Evolutionary conservation across 768 basidiomycete species (phyloP), one percentile per base, ranked within the genome.

Genomic region (Pisolithus albus): DNA sequence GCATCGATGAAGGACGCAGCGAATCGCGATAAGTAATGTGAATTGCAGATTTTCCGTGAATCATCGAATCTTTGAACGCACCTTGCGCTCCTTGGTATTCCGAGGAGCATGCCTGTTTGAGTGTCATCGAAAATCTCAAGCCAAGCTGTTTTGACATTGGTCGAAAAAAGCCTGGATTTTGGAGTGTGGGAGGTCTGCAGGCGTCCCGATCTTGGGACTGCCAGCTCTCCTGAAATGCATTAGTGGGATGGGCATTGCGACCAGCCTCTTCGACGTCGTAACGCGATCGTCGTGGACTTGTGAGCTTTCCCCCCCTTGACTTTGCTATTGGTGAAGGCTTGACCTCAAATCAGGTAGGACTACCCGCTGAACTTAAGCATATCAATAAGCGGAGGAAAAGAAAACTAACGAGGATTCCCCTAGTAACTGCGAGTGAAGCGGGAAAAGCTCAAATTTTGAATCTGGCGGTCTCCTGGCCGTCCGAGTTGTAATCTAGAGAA

Each of bases 51-150:
- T 30, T 30, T 30, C 30, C 30, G 30, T 83, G 81, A 83, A 83
- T 83, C 82, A 83, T 84, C 79, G 79, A 84, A 81, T 83, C 80
- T 83, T 84, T 83, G 81, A 84, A 84, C 77, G 80, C 83, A 84
- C 71, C 80, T 83, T 84, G 82, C 79, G 74, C 83, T 75, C 77
- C 73, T 76, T 79, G 80, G 82, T 79, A 82, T 81, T 84, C 81
- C 75, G 76, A 75, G 72, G 78, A 75, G 83, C 76, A 83, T 78
- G 79, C 77, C 79, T 77, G 83, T 83, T 82, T 81, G 81, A 83
- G 83, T 81, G 82, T 83, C 80, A 76, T 76, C 70, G 69, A 26
- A 74, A 71, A 69, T 72, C 67, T 79, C 78, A 79, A 75, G 68
- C 66, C 42, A 52, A 47, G 60, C 24, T 63, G 52, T 61, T 48